Base-by-base conservation (phyloP, 164 flowering plant genomes). In the Nymphaea colorata region DNA sequence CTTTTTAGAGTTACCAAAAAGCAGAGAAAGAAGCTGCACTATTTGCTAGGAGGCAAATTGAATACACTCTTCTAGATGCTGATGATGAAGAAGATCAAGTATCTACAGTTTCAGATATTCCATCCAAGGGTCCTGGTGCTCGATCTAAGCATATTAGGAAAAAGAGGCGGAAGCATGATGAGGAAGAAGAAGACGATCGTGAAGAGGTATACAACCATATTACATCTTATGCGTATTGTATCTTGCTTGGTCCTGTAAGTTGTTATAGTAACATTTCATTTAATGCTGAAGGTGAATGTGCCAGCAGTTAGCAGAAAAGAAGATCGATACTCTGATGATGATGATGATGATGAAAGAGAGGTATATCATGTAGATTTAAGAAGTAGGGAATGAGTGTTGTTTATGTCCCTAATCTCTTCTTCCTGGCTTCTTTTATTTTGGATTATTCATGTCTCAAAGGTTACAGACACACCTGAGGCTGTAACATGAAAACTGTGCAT, bases 11-110 rank as follows among this genome's bases (percentile, higher is more conserved):
- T 64, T 94, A 94, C 72, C 88, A 81, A 65, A 85, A 82, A 71
- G 86, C 86, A 75, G 99, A 91, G 81, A 79, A 78, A 75, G 99
- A 86, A 70, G 99, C 99, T 16, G 92, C 96, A 0, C 67, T 86
- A 82, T 62, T 88, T 69, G 98, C 69, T 3, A 84, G 72, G 76
- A 93, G 85, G 83, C 98, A 89, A 76, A 83, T 73, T 70, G 82
- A 77, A 5, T 91, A 88, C 66, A 51, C 82, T 3, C 59, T 94
- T 43, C 73, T 91, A 72, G 96, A 94, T 73, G 96, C 85, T 68
- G 96, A 91, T 73, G 93, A 86, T 41, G 93, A 87, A 8, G 88
- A 90, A 16, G 88, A 82, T 2, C 82, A 78, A 44, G 70, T 10
- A 43, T 62, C 86, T 67, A 64, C 77, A 3, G 43, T 42, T 68